Conservation (phyloP, 1,284 basidiomycete genomes). For the Fistulinella staudtii region DNA sequence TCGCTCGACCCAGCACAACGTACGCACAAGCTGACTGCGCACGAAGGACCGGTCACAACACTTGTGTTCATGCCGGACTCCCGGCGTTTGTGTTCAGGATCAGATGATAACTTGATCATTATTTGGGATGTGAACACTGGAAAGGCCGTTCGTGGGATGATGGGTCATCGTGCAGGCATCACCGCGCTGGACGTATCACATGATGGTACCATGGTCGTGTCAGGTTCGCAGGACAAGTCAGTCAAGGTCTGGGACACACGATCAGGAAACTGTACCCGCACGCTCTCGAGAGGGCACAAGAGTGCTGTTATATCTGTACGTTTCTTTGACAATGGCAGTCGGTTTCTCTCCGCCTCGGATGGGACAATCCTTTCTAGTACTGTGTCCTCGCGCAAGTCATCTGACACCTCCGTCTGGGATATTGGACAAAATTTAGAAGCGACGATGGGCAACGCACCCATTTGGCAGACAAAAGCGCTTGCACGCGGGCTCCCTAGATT, state of each 20-base stretch:
- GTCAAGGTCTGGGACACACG: constrained; percentile 23
- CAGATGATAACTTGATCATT: constrained; percentile 13
- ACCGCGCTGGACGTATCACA: constrained; percentile 19
- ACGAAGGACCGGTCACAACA: constrained; percentile 10
- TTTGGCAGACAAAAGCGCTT: constrained; percentile 9
- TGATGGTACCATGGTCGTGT: constrained; percentile 15
- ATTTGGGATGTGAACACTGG: constrained; percentile 14
- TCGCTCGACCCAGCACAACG: constrained; percentile 9
- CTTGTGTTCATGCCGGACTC: constrained; percentile 8
- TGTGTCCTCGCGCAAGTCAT: constrained; percentile 6
- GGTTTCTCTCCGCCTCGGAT: constrained; percentile 7
- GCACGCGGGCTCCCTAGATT: constrained; percentile 6
- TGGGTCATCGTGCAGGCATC: constrained; percentile 12
- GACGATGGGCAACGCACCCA: constrained; percentile 4
- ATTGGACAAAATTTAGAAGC: constrained; percentile 1
- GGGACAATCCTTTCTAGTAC: constrained; percentile 3
- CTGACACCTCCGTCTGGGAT: constrained; percentile 8
- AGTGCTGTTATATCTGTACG: constrained; percentile 15
- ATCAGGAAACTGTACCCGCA: constrained; percentile 19
- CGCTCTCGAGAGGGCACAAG: constrained; percentile 11
- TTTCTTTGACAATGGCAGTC: constrained; percentile 12
- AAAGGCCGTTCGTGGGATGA: constrained; percentile 3
- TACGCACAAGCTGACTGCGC: constrained; percentile 2
- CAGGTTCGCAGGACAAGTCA: constrained; percentile 19
- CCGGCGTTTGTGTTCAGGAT: constrained; percentile 6